Evolutionary conservation across 2,329 filamentous ascomycete genomes (phyloP), one percentile per base, ranked within the genome.

Genomic region (Gremmenia infestans): DNA sequence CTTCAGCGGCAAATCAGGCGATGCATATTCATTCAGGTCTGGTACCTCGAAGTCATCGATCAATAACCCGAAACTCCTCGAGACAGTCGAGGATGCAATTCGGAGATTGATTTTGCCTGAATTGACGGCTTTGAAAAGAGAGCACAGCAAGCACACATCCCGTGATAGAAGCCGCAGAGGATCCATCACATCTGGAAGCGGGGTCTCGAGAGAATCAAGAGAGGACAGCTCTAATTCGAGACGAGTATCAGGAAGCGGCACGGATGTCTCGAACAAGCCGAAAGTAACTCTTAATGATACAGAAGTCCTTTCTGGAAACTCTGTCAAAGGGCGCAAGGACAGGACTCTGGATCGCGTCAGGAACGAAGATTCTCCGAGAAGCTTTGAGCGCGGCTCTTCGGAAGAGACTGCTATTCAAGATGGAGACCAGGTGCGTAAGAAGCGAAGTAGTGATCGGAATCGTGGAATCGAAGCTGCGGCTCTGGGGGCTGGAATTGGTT

Each of bases 111-210:
- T 89, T 53, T 72, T 99, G 2, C 94, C 94, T 0, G 93, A 99
- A 72, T 78, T 99, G 46, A 93, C 91, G 65, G 90, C 91, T 9
- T 77, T 99, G 53, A 97, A 96, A 72, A 85, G 92, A 65, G 91
- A 96, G 68, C 89, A 93, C 70, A 92, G 89, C 71, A 87, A 87
- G 61, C 84, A 87, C 60, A 81, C 87, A 61, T 87, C 84, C 65
- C 83, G 82, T 11, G 83, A 82, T 54, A 86, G 85, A 56, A 47
- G 79, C 73, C 47, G 86, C 55, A 48, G 83, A 64, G 82, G 83
- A 53, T 86, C 86, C 1, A 77, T 84, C 60, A 77, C 73, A 62
- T 82, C 73, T 68, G 81, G 72, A 65, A 87, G 76, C 57, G 78
- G 78, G 22, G 71, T 75, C 22, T 79, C 79, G 4, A 78, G 80